These are phyloP conservation scores for Cornus florida DNA, from an alignment of 148 eudicot genomes.

Conservation along the genomic window DNA sequence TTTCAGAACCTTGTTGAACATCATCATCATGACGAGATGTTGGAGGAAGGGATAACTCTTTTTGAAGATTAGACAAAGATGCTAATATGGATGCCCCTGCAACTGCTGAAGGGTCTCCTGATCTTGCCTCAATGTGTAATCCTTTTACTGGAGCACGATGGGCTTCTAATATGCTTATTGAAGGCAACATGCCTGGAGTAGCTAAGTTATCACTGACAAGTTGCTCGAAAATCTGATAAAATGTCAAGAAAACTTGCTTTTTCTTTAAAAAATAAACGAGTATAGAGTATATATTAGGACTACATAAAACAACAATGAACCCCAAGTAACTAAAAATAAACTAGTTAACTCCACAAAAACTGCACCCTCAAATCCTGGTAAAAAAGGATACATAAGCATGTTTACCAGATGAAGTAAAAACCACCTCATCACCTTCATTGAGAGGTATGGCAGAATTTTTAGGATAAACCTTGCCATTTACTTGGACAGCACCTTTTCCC, in stretches of 20 bases:
- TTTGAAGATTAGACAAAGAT: constrained; percentile 45
- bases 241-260: constrained; percentile 58
- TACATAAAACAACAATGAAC: constrained; percentile 11
- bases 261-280: constrained; percentile 29
- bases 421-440: constrained; percentile 80
- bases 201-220: constrained; percentile 47
- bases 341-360: constrained; percentile 20
- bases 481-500: constrained; percentile 67
- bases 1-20: constrained; percentile 38
- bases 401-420: constrained; percentile 61
- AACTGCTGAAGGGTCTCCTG: constrained; percentile 64
- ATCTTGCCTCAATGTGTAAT: constrained; percentile 49
- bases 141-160: constrained; percentile 59
- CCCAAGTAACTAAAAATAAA: neutral
- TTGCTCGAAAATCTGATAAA: constrained; percentile 68
- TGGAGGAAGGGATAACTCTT: constrained; percentile 54
- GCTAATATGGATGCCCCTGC: constrained; percentile 80
- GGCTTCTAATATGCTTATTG: constrained; percentile 69
- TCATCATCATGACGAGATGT: constrained; percentile 48
- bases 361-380: neutral
- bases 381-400: constrained; percentile 94
- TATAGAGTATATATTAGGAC: neutral
- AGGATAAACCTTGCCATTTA: constrained; percentile 58
- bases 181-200: constrained; percentile 42
- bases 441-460: constrained; percentile 55